Percentiles rank a stretch among this genome's conserved stretches.
phyloP scores from a whole-genome alignment of 2,329 filamentous ascomycete genomes.

The Aquanectria penicillioides region DNA sequence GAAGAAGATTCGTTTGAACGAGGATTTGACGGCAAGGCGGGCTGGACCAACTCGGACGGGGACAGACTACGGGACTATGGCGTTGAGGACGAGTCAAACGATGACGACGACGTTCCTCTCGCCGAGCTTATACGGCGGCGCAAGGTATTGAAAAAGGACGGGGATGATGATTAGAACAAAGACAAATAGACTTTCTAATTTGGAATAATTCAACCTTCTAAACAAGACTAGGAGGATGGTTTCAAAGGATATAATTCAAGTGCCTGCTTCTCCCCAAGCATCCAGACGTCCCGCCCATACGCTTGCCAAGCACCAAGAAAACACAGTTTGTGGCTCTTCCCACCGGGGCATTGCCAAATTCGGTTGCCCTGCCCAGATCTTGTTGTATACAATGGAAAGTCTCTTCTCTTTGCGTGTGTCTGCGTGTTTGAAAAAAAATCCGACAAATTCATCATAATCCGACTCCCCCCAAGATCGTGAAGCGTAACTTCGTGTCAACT shows the following conservation, averaged over 20 bases:
- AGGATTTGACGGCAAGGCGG: slow-evolving; percentile 49
- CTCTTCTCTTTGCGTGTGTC: slow-evolving; percentile 27
- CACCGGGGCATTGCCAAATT: slow-evolving; percentile 27
- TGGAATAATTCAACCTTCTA: slow-evolving; percentile 31
- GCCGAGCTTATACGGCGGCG: slow-evolving; percentile 72
- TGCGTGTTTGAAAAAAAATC: slow-evolving; percentile 22
- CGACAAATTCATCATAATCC: slow-evolving; percentile 31
- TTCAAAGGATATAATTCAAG: slow-evolving; percentile 19
- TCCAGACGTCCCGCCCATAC: slow-evolving; percentile 31
- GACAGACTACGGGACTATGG: slow-evolving; percentile 80
- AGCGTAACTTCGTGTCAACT: slow-evolving; percentile 41
- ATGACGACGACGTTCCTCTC: slow-evolving; percentile 73
- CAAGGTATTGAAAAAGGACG: slow-evolving; percentile 50
- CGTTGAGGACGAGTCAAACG: slow-evolving; percentile 73
- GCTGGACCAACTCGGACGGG: slow-evolving; percentile 80
- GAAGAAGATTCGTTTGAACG: slow-evolving; percentile 58
- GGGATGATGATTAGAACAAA: slow-evolving; percentile 42
- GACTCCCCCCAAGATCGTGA: slow-evolving; percentile 33
- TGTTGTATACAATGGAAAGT: slow-evolving; percentile 38
- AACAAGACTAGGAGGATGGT: slow-evolving; percentile 7
- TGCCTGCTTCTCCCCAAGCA: slow-evolving; percentile 32
- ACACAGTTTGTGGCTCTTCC: slow-evolving; percentile 38
- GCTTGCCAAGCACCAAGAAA: slow-evolving; percentile 31
- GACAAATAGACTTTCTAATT: slow-evolving; percentile 32
- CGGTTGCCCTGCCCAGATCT: slow-evolving; percentile 42